Base-by-base conservation (phyloP, 352 stramenopile genomes). In the Salisapilia sapeloensis region DNA sequence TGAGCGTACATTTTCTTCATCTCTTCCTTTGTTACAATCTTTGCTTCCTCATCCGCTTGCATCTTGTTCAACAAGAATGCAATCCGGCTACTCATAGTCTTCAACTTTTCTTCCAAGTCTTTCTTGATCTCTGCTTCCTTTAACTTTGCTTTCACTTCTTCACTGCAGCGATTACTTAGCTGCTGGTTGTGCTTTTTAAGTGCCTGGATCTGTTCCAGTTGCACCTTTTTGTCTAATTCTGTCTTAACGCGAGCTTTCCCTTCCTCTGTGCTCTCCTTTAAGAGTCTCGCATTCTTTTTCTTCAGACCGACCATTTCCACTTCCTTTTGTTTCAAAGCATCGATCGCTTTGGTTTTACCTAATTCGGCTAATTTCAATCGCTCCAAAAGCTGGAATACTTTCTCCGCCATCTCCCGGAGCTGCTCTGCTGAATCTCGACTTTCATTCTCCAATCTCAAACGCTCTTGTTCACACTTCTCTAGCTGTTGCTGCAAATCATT, bases 21-120 rank as follows among this genome's bases (percentile, higher is more conserved):
- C 24, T 97, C 89, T 47, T 96, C 91, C 26, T 87, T 87, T 22
- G 67, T 77, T 33, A 91, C 80, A 27, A 95, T 80, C 37, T 90
- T 94, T 27, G 77, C 79, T 41, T 97, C 91, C 53, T 97, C 89
- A 41, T 97, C 89, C 7, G 77, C 82, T 43, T 98, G 87, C 64
- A 98, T 93, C 47, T 96, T 96, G 60, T 96, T 97, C 29, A 98
- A 75, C 23, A 98, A 39, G 48, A 97, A 97, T 12, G 77, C 76
- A 3, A 97, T 57, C 4, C 92, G 82, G 0, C 82, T 77, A 41
- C 85, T 91, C 49, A 97, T 75, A 10, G 82, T 96, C 33, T 79
- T 75, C 37, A 96, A 50, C 47, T 97, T 97, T 33, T 97, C 90
- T 24, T 96, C 75, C 0, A 93, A 67, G n/a, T 80, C 67, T 20